Base-by-base conservation (phyloP, 495 filamentous ascomycete species). In the Penicillium alfredii region DNA sequence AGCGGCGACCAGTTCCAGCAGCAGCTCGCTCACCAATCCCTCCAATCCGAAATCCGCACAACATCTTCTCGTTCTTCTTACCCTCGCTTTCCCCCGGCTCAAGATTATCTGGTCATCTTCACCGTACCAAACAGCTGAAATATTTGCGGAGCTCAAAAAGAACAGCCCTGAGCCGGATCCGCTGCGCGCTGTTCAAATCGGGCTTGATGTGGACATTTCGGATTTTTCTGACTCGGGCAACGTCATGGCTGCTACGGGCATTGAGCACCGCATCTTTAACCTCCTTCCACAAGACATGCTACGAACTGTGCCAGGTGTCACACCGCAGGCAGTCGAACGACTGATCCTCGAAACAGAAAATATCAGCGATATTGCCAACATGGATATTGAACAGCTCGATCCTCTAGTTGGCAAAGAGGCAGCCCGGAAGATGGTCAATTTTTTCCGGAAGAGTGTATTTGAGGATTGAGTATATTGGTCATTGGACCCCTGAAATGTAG, bases 81-180 rank as follows among this genome's bases (percentile, higher is more conserved):
- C 88, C 1, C 78, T 97, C 19, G 88, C 93, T 0, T 98, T 97
- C 51, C 92, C 92, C 3, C 74, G 76, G 6, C 72, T 98, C 17
- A 80, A 83, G 35, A 81, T 98, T 33, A 89, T 98, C 44, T 98
- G 92, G 92, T 90, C 84, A 6, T 85, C 79, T 0, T 86, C 78
- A 11, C 90, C 92, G 0, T 96, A 94, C 55, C 90, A 98, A 58
- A 97, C 93, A 1, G 92, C 92, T 4, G 88, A 95, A 64, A 97
- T 98, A 43, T 97, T 97, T 58, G 80, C 86, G 23, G 83, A 88
- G 48, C 69, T 98, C 14, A 98, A 98, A 66, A 84, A 86, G 48
- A 78, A 84, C 39, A 79, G 85, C 44, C 69, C 81, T 3, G 92
- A 98, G 63, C 93, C 92, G 1, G 87, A 98, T 56, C 93, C 93